phyloP scores from a whole-genome alignment of 148 eudicot species.

The Camellia sinensis region DNA sequence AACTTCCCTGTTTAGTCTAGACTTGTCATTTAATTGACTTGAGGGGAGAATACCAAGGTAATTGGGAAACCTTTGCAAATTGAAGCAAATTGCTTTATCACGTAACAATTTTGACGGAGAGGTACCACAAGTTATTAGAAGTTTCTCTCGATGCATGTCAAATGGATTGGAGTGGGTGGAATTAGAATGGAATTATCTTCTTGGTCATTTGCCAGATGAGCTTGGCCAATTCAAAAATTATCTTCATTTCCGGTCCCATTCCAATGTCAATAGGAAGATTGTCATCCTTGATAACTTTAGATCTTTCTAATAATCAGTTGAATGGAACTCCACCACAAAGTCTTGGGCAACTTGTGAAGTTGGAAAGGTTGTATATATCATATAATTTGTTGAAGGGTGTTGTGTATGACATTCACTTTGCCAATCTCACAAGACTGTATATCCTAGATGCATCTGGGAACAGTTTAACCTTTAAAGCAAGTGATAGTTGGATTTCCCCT shows the following conservation, averaged over 20 bases:
- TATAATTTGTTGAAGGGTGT: conserved; percentile 18
- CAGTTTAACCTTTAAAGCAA: conserved; percentile 11
- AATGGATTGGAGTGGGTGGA: background rate
- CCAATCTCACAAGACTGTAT: conserved; percentile 16
- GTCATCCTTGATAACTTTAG: background rate
- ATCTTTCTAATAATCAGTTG: conserved; percentile 9
- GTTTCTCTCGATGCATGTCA: background rate
- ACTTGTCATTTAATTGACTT: conserved; percentile 7
- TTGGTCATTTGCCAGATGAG: conserved; percentile 10
- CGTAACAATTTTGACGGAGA: conserved; percentile 5
- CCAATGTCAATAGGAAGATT: conserved; percentile 8
- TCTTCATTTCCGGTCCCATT: conserved; percentile 10
- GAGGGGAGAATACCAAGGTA: conserved; percentile 14
- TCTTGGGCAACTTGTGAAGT: conserved; percentile 21
- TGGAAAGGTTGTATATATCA: background rate
- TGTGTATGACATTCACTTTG: conserved; percentile 20
- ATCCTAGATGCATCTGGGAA: background rate
- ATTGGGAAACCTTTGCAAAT: conserved; percentile 11
- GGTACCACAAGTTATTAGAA: conserved; percentile 3
- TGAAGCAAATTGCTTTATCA: background rate
- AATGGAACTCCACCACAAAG: conserved; percentile 16
- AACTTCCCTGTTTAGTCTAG: conserved; percentile 8
- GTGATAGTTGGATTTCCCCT: conserved; percentile 17
- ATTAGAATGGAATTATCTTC: background rate
- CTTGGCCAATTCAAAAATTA: background rate